These are phyloP conservation scores for Pelargonium citronellum DNA, from an alignment of 441 rosid genomes.

Conservation along the genomic window DNA sequence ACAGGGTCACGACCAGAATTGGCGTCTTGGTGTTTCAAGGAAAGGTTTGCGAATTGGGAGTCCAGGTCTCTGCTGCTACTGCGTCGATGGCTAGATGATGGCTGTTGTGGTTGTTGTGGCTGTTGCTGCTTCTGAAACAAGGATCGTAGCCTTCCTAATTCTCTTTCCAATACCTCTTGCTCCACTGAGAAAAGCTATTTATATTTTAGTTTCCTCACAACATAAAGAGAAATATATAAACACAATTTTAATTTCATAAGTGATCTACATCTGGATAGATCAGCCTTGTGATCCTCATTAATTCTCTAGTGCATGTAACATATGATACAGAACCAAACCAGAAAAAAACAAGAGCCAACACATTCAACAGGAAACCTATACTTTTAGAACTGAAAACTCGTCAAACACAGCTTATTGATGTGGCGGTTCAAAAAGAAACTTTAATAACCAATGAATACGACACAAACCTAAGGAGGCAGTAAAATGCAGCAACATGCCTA, in stretches of 20 bases:
- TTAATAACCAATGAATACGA: too few species aligned
- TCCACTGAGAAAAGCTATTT: slow-evolving; percentile 54
- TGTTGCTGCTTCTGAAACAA: slow-evolving; percentile 67
- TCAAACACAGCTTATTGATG: too few species aligned
- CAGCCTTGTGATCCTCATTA: background rate
- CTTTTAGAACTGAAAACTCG: background rate
- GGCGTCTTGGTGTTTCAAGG: slow-evolving; percentile 66
- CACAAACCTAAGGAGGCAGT: too few species aligned
- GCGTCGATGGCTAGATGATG: slow-evolving; percentile 64
- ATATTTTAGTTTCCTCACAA: background rate
- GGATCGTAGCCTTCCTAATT: slow-evolving; percentile 70
- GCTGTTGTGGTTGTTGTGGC: slow-evolving; percentile 39
- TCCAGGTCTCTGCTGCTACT: slow-evolving; percentile 76
- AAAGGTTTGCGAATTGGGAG: slow-evolving; percentile 75
- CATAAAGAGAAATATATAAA: background rate
- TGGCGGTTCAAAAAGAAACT: too few species aligned
- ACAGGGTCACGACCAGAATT: slow-evolving; percentile 55
- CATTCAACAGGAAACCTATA: background rate
- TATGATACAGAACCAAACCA: background rate
- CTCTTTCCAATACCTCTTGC: slow-evolving; percentile 93
- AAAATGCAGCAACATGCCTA: too few species aligned
- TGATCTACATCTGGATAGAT: background rate
- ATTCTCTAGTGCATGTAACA: background rate
- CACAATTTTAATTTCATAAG: background rate
- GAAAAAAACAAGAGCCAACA: background rate